Evolutionary conservation across 495 filamentous ascomycete species (phyloP).

Genomic region (Tuber calosporum): DNA sequence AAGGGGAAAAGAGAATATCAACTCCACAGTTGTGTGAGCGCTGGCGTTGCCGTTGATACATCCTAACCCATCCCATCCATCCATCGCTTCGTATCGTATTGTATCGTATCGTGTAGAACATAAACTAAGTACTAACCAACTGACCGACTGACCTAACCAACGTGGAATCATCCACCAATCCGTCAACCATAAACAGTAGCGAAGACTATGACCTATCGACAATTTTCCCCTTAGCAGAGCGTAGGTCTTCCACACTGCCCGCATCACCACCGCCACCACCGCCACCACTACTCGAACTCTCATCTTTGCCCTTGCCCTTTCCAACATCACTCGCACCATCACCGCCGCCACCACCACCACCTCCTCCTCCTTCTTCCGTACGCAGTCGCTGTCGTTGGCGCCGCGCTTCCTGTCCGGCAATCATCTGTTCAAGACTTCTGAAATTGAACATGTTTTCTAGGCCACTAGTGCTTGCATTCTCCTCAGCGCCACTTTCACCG

Average conservation of each 20-base stretch:
- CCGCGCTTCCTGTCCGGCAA: slow-evolving; percentile 56
- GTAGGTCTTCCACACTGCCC: background rate
- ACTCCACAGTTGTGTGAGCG: background rate
- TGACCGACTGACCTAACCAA: background rate
- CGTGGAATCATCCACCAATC: background rate
- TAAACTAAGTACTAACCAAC: background rate
- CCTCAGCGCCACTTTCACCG: slow-evolving; percentile 38
- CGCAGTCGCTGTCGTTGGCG: slow-evolving; percentile 4
- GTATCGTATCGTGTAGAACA: background rate
- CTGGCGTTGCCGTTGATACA: background rate
- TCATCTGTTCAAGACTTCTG: slow-evolving; percentile 75
- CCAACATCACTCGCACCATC: slow-evolving; percentile 16
- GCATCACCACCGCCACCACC: slow-evolving; percentile 9
- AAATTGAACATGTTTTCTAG: slow-evolving; percentile 87
- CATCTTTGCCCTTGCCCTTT: slow-evolving; percentile 15
- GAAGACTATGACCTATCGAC: background rate
- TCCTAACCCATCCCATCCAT: background rate
- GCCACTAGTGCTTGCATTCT: slow-evolving; percentile 48
- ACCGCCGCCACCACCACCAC: slow-evolving; percentile 9
- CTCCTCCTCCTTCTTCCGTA: slow-evolving; percentile 13
- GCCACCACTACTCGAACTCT: slow-evolving; percentile 6
- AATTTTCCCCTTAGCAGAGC: slow-evolving; percentile 1
- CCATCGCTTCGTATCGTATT: background rate
- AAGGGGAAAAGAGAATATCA: background rate
- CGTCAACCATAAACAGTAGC: background rate